Evolutionary conservation across 2,329 filamentous ascomycete species (phyloP).

Genomic region (Fusarium oxysporum): DNA sequence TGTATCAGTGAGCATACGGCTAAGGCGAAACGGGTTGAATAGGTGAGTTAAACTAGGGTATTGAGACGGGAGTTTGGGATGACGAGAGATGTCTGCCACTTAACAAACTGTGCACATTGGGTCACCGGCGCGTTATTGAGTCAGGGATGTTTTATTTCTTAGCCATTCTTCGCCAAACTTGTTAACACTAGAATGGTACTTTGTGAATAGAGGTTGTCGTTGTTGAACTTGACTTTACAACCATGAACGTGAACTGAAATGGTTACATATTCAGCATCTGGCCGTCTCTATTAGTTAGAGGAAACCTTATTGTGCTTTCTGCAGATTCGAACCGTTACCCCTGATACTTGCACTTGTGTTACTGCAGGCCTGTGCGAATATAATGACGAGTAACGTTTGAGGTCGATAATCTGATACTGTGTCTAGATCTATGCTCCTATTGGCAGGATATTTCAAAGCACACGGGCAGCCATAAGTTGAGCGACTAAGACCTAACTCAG

Average conservation of each 20-base stretch:
- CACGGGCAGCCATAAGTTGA: background rate
- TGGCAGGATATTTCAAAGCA: background rate
- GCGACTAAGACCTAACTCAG: background rate
- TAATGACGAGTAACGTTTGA: background rate
- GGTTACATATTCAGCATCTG: background rate
- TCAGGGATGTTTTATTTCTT: background rate
- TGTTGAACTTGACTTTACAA: background rate
- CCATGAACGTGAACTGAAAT: background rate
- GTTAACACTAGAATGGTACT: background rate
- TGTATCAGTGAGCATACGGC: background rate
- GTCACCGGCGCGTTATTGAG: background rate
- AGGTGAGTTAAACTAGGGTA: background rate
- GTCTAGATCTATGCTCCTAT: background rate
- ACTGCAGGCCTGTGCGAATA: background rate
- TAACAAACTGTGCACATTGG: background rate
- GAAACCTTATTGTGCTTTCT: background rate
- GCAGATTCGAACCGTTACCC: slow-evolving; percentile 12
- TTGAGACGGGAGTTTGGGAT: slow-evolving; percentile 11
- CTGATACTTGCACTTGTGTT: slow-evolving; percentile 21
- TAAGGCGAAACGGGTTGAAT: slow-evolving; percentile 2
- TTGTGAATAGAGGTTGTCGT: background rate
- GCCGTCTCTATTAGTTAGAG: background rate
- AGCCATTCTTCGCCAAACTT: background rate
- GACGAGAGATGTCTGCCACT: background rate
- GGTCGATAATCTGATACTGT: background rate